Conservation (phyloP, 208 protist species). For the Leishmania tarentolae region DNA sequence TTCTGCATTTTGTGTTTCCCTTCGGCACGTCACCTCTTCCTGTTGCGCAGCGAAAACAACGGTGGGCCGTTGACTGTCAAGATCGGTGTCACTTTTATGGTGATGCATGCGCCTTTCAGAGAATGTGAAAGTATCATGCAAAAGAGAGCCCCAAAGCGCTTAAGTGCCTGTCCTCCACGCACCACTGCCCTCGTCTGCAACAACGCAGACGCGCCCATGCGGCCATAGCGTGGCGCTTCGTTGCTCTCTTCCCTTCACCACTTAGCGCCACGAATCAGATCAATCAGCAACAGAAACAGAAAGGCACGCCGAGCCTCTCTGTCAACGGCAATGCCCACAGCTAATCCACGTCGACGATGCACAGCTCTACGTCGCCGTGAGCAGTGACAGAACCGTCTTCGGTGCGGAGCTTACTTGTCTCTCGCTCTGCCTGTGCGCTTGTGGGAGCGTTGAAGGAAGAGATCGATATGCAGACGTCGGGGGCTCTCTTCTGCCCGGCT, state of each 20-base stretch:
- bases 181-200: neutral
- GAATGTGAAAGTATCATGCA: neutral
- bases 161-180: neutral
- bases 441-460: neutral
- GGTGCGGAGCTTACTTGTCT: neutral
- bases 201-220: neutral
- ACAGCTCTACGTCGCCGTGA: neutral
- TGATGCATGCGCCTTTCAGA: neutral
- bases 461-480: neutral
- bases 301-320: neutral
- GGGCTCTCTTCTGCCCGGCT: slow-evolving; percentile 3
- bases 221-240: neutral
- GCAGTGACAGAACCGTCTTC: neutral
- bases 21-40: neutral
- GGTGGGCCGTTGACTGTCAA: neutral
- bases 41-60: neutral
- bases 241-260: neutral
- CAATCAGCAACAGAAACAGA: neutral
- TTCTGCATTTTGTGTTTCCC: neutral
- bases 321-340: neutral
- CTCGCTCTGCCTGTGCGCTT: neutral
- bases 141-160: neutral
- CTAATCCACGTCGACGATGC: slow-evolving; percentile 6
- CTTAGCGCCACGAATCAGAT: neutral
- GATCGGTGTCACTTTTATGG: neutral